Base-by-base conservation (phyloP, 306 rosid species). In the Glycine soja region DNA sequence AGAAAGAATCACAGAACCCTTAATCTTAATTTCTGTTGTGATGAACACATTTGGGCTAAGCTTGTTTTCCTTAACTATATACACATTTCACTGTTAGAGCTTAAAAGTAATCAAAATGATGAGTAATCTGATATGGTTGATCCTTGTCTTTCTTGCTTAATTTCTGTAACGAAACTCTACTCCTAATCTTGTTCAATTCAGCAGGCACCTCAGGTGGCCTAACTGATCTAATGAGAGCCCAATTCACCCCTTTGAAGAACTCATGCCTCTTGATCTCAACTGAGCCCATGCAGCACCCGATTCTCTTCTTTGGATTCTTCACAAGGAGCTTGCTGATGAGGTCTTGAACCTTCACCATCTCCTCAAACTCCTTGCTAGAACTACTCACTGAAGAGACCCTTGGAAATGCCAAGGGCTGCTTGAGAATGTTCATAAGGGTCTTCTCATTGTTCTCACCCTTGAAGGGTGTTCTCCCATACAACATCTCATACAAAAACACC, bases 201-300 rank as follows among this genome's bases (percentile, higher is more conserved):
- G 40, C 7, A 24, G 38, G 66, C 3, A 59, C 14, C 14, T 59
- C 66, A 10, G 66, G 66, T 9, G 66, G 66, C 38, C 14, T 59
- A 59, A 59, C 38, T 0, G 66, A 59, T 59, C 66, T 59, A 59
- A 59, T 59, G 0, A 59, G 40, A 59, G 66, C 66, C 66, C 66
- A 59, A 30, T 59, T 59, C n/a, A 59, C n/a, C 5, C n/a, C 66
- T 12, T 59, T 59, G 40, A 59, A 59, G 66, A 59, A 59, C 8
- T 59, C 40, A 30, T 59, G 66, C 66, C 66, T 24, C 66, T 59
- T 59, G 66, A 59, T 59, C 66, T 59, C 66, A 19, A 24, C 66
- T 10, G 66, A 59, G 1, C 66, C 66, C 66, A 59, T 19, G 66
- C 66, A 59, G 66, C 40, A 59, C 3, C 66, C 66, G 10, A 59